A percentile compares a stretch with the other conserved stretches of the same genome.
phyloP scores from a whole-genome alignment of 352 stramenopile species.

The Blastocystis sp. region DNA sequence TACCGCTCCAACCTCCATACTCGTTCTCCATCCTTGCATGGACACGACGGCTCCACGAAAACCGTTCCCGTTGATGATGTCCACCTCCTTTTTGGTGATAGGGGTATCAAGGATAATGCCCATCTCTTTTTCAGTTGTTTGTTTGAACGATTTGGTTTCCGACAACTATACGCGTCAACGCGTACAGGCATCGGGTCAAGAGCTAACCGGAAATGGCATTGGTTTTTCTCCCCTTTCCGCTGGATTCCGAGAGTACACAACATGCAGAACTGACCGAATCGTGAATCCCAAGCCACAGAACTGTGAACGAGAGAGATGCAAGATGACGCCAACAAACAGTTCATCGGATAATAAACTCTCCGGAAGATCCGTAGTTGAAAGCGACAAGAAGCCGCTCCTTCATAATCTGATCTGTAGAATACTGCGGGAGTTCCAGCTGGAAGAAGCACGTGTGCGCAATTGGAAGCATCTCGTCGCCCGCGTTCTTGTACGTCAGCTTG shows the following conservation, averaged over 20 bases:
- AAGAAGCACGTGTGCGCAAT: constrained; percentile 88
- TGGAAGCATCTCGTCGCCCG: constrained; percentile 80
- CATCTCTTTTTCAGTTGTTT: neutral
- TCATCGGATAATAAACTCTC: constrained; percentile 65
- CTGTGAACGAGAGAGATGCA: neutral
- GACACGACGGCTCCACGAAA: constrained; percentile 67
- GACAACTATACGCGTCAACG: too few relatives aligned
- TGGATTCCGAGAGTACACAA: too few relatives aligned
- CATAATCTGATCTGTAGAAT: constrained; percentile 79
- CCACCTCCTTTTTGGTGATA: constrained; percentile 14
- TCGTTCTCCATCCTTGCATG: constrained; percentile 72
- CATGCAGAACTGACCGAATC: too few relatives aligned
- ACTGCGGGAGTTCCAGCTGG: constrained; percentile 81
- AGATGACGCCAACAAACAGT: constrained; percentile 1
- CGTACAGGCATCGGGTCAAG: too few relatives aligned
- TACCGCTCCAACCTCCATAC: constrained; percentile 68
- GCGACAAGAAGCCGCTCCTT: constrained; percentile 81
- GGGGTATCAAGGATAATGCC: constrained; percentile 9
- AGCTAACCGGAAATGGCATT: too few relatives aligned
- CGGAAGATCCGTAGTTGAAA: constrained; percentile 73
- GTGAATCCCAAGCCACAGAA: too few relatives aligned
- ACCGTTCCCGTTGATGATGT: constrained; percentile 9
- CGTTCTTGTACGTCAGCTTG: constrained; percentile 79
- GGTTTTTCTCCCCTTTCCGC: too few relatives aligned
- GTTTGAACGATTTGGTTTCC: too few relatives aligned